Conservation (phyloP, 768 basidiomycete species). For the Pleurotus tuber-regium region DNA sequence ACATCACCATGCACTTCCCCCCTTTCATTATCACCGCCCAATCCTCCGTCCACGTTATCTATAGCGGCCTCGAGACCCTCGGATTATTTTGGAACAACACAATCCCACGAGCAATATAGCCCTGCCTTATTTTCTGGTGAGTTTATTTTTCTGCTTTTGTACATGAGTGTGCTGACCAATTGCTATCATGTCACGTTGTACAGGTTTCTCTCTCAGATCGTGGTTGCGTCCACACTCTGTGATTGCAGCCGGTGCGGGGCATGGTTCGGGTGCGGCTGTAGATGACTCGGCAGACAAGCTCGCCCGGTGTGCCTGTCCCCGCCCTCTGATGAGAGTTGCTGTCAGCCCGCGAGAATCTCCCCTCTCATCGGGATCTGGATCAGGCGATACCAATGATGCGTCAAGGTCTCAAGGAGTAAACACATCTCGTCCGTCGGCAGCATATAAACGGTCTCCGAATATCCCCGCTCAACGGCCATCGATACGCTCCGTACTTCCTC, state of each 20-base stretch:
- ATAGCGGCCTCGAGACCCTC: no score
- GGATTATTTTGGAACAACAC: no score
- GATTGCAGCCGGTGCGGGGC: no score
- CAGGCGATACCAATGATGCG: no score
- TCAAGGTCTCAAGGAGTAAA: no score
- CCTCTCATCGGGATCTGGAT: no score
- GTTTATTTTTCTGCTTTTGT: background rate
- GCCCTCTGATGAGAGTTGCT: background rate
- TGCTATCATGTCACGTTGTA: background rate
- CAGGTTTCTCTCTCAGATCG: constrained; percentile 2
- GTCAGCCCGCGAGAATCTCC: background rate
- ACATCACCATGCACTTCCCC: constrained; percentile 6
- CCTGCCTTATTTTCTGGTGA: background rate
- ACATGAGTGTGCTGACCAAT: background rate
- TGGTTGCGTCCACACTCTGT: background rate
- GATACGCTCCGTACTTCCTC: background rate
- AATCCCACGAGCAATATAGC: no score
- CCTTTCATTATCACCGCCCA: background rate
- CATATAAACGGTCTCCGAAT: no score
- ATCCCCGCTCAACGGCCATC: background rate
- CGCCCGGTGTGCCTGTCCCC: background rate
- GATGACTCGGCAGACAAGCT: no score
- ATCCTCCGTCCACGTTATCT: background rate
- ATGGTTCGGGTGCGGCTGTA: no score
- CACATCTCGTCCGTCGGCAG: no score